phyloP scores from a whole-genome alignment of 805 yeast species.

The Scheffersomyces stipitis region DNA sequence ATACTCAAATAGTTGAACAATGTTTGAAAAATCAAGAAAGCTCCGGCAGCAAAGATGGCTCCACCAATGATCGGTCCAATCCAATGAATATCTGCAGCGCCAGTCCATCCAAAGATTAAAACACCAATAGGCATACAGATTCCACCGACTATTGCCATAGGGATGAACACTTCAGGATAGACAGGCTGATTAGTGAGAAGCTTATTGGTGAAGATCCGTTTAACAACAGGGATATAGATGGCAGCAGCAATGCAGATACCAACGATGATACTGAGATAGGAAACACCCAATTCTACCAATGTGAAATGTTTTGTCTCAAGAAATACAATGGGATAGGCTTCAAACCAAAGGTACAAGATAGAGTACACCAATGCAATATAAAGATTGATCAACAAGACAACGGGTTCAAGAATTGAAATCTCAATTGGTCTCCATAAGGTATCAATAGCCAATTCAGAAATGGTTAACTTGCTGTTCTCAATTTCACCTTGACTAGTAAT shows the following conservation, averaged over 20 bases:
- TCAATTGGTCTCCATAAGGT: slow-evolving; percentile 50
- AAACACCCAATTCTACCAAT: slow-evolving; percentile 45
- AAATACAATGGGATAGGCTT: slow-evolving; percentile 61
- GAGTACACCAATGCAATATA: slow-evolving; percentile 56
- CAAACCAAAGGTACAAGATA: slow-evolving; percentile 55
- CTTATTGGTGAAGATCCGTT: slow-evolving; percentile 11
- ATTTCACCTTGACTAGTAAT: slow-evolving; percentile 42
- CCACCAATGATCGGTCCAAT: slow-evolving; percentile 22
- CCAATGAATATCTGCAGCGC: slow-evolving; percentile 17
- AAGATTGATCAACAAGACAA: slow-evolving; percentile 50
- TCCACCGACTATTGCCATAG: slow-evolving; percentile 22
- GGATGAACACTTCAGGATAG: slow-evolving; percentile 17
- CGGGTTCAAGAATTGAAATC: slow-evolving; percentile 54
- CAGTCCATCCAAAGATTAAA: slow-evolving; percentile 21
- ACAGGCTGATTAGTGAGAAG: slow-evolving; percentile 10
- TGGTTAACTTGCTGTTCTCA: slow-evolving; percentile 22
- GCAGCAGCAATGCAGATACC: slow-evolving; percentile 36
- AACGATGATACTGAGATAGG: slow-evolving; percentile 46
- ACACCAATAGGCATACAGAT: slow-evolving; percentile 20
- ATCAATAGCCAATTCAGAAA: slow-evolving; percentile 20
- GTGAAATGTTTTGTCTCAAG: slow-evolving; percentile 45
- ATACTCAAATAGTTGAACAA: slow-evolving; percentile 49
- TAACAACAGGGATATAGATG: slow-evolving; percentile 9
- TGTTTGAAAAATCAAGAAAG: slow-evolving; percentile 46
- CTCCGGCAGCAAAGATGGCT: slow-evolving; percentile 20